phyloP scores from a whole-genome alignment of 768 basidiomycete species.

The Tulasnella sp. region DNA sequence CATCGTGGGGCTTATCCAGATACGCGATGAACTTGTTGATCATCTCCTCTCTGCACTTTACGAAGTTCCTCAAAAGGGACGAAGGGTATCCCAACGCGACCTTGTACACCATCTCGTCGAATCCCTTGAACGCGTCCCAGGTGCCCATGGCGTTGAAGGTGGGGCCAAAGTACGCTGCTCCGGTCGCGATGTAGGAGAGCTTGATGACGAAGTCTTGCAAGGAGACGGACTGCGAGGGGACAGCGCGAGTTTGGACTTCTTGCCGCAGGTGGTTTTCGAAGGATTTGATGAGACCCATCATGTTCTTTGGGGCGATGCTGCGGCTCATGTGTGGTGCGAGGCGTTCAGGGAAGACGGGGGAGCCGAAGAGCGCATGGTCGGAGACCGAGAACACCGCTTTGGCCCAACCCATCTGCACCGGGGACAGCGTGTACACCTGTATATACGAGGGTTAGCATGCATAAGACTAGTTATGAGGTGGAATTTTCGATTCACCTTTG shows the following conservation, averaged over 20 bases:
- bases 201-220: slow-evolving; percentile 25
- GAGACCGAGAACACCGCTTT: slow-evolving; percentile 24
- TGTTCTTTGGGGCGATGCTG: slow-evolving; percentile 30
- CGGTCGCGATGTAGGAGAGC: slow-evolving; percentile 8
- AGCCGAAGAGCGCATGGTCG: slow-evolving; percentile 29
- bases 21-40: slow-evolving; percentile 26
- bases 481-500: slow-evolving; percentile 19
- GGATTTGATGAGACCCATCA: slow-evolving; percentile 24
- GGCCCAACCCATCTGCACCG: slow-evolving; percentile 23
- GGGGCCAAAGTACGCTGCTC: slow-evolving; percentile 25
- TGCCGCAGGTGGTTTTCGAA: slow-evolving; percentile 22
- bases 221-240: slow-evolving; percentile 25
- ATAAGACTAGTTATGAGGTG: neutral
- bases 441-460: neutral
- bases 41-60: neutral
- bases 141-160: slow-evolving; percentile 26
- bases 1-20: slow-evolving; percentile 25
- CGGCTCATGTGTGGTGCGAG: slow-evolving; percentile 21
- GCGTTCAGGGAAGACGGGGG: slow-evolving; percentile 21
- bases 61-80: slow-evolving; percentile 13
- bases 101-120: slow-evolving; percentile 25
- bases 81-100: slow-evolving; percentile 31
- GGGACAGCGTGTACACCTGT: slow-evolving; percentile 20
- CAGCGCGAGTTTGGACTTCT: neutral
- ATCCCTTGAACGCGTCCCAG: slow-evolving; percentile 25